These are phyloP conservation scores for Graphilbum sp. DNA, from an alignment of 2,329 filamentous ascomycete species.

Conservation along the genomic window DNA sequence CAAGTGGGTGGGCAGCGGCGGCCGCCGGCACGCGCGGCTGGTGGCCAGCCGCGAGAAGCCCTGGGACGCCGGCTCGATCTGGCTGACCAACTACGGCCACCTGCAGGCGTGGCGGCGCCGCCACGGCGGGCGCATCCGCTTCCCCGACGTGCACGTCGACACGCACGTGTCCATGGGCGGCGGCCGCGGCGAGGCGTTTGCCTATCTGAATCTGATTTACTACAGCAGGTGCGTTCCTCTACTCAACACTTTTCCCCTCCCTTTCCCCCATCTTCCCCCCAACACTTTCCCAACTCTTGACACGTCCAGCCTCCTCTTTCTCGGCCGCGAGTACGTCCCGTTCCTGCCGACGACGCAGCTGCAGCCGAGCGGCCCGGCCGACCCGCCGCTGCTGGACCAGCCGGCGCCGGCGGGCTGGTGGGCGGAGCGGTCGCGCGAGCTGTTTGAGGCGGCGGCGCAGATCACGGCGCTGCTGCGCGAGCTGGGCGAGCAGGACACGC, in stretches of 20 bases:
- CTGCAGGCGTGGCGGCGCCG: slow-evolving; percentile 19
- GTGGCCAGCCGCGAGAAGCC: slow-evolving; percentile 21
- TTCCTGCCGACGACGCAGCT: slow-evolving; percentile 21
- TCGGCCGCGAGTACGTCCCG: slow-evolving; percentile 26
- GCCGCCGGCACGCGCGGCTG: slow-evolving; percentile 23
- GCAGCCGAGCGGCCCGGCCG: slow-evolving; percentile 14
- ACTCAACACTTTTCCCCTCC: background rate
- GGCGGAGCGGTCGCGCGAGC: slow-evolving; percentile 19
- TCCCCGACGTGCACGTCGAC: slow-evolving; percentile 19
- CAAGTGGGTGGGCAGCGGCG: slow-evolving; percentile 25
- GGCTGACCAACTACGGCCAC: slow-evolving; percentile 15
- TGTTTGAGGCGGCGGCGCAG: slow-evolving; percentile 20
- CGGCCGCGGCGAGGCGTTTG: slow-evolving; percentile 21
- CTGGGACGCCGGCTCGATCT: slow-evolving; percentile 20
- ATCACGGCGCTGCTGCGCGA: slow-evolving; percentile 20
- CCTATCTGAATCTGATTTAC: slow-evolving; percentile 26
- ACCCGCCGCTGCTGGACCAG: slow-evolving; percentile 1
- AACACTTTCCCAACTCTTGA: too few species aligned
- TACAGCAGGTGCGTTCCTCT: slow-evolving; percentile 20
- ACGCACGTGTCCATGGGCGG: slow-evolving; percentile 21
- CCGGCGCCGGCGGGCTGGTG: slow-evolving; percentile 11
- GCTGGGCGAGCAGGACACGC: slow-evolving; percentile 18
- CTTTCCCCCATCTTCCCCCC: too few species aligned
- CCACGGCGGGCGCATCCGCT: slow-evolving; percentile 20
- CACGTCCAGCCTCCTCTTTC: slow-evolving; percentile 24